These are phyloP conservation scores for Saccharomyces kudriavzevii DNA, from an alignment of 805 yeast genomes.

Conservation along the genomic window DNA sequence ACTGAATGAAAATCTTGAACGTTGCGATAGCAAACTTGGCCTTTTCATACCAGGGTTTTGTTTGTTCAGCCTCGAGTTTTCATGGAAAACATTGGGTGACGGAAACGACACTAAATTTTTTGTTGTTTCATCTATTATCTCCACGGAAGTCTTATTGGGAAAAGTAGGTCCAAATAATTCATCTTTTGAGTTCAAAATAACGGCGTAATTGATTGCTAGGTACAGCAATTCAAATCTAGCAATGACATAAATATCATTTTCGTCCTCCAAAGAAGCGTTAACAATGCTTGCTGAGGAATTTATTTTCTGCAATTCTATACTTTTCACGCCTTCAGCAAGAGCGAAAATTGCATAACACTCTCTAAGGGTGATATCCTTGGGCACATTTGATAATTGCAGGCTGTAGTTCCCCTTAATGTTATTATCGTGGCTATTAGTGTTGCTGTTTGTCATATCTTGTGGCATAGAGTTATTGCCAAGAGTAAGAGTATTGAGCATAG, in stretches of 20 bases:
- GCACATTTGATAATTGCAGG: conserved; percentile 48
- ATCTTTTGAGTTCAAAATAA: conserved; percentile 34
- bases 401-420: conserved; percentile 16
- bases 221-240: conserved; percentile 41
- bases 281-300: conserved; percentile 2
- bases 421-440: conserved; percentile 1
- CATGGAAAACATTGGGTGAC: background rate
- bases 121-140: conserved; percentile 32
- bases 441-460: conserved; percentile 5
- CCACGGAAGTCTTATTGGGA: conserved; percentile 35
- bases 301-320: conserved; percentile 31
- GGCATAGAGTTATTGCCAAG: conserved; percentile 11
- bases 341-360: conserved; percentile 65
- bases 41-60: conserved; percentile 1
- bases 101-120: conserved; percentile 16
- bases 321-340: conserved; percentile 54
- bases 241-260: conserved; percentile 30
- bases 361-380: conserved; percentile 53
- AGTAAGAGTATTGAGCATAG: conserved; percentile 25
- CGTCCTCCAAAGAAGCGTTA: conserved; percentile 2
- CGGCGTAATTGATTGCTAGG: conserved; percentile 38
- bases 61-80: background rate
- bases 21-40: conserved; percentile 46
- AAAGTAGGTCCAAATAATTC: conserved; percentile 42
- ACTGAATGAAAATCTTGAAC: conserved; percentile 63